These are phyloP conservation scores for Alternaria solani DNA, from an alignment of 2,329 filamentous ascomycete species.

Conservation along the genomic window DNA sequence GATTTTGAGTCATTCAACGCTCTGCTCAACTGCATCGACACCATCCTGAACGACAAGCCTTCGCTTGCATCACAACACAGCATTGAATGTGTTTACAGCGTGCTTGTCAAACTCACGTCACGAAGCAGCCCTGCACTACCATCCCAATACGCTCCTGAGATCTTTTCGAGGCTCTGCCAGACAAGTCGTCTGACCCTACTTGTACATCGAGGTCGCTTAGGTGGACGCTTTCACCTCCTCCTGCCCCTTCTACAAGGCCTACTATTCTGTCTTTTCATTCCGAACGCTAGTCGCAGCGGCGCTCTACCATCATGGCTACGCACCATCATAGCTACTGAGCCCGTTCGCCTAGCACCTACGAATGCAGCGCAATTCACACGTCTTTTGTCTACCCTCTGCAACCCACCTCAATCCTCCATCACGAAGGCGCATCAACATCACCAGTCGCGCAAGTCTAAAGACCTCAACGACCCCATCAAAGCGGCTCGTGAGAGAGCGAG, in stretches of 20 bases:
- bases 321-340: slow-evolving; percentile 12
- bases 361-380: slow-evolving; percentile 62
- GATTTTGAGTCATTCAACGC: slow-evolving; percentile 62
- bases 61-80: slow-evolving; percentile 55
- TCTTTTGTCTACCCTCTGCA: slow-evolving; percentile 67
- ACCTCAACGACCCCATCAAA: slow-evolving; percentile 66
- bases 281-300: slow-evolving; percentile 44
- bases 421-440: slow-evolving; percentile 51
- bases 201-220: slow-evolving; percentile 66
- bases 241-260: slow-evolving; percentile 64
- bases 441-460: slow-evolving; percentile 35
- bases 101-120: slow-evolving; percentile 47
- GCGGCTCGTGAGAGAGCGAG: slow-evolving; percentile 66
- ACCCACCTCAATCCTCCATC: slow-evolving; percentile 66
- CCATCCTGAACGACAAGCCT: slow-evolving; percentile 45
- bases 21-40: slow-evolving; percentile 60
- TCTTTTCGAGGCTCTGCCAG: slow-evolving; percentile 64
- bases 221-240: slow-evolving; percentile 68
- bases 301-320: slow-evolving; percentile 46
- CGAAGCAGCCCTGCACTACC: slow-evolving; percentile 42
- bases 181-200: slow-evolving; percentile 62
- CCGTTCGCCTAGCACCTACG: slow-evolving; percentile 45
- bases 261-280: slow-evolving; percentile 64
- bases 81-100: slow-evolving; percentile 53
- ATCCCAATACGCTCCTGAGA: slow-evolving; percentile 41